These are phyloP conservation scores for Naganishia albida DNA, from an alignment of 1,284 basidiomycete species.

Conservation along the genomic window DNA sequence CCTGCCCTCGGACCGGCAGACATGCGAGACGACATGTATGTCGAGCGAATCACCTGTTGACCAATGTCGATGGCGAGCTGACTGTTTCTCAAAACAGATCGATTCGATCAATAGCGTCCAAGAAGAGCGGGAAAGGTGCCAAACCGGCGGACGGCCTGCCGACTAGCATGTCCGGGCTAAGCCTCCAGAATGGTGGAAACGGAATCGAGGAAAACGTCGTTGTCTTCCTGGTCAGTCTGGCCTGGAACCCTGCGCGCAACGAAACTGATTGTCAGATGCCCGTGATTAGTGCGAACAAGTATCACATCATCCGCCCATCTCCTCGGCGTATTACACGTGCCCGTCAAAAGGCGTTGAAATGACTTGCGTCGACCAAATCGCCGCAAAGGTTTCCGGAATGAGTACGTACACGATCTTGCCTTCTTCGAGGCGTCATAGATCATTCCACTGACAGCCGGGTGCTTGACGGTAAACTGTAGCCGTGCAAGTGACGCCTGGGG, in stretches of 20 bases:
- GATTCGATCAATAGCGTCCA: slow-evolving; percentile 42
- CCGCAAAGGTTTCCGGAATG: slow-evolving; percentile 83
- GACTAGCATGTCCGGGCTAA: slow-evolving; percentile 17
- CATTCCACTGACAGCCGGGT: too few species aligned
- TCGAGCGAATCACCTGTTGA: neutral
- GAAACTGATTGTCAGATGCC: neutral
- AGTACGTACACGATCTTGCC: slow-evolving; percentile 49
- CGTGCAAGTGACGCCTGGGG: slow-evolving; percentile 77
- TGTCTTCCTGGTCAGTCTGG: slow-evolving; percentile 59
- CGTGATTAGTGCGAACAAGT: slow-evolving; percentile 71
- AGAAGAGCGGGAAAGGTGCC: slow-evolving; percentile 35
- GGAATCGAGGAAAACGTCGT: slow-evolving; percentile 49
- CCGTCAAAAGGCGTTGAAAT: slow-evolving; percentile 72
- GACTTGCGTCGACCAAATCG: slow-evolving; percentile 81
- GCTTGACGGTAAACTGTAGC: slow-evolving; percentile 47
- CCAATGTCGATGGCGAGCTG: neutral
- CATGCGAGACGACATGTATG: slow-evolving; percentile 23
- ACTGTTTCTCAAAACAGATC: slow-evolving; percentile 36
- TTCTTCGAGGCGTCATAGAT: too few species aligned
- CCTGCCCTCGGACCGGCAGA: slow-evolving; percentile 20
- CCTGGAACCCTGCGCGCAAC: neutral
- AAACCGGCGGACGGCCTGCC: neutral
- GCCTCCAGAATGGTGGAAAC: slow-evolving; percentile 4
- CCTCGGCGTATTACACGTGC: slow-evolving; percentile 79
- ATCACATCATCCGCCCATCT: slow-evolving; percentile 95